Evolutionary conservation across 2,329 filamentous ascomycete genomes (phyloP).

Genomic region (Aspergillus sp.): DNA sequence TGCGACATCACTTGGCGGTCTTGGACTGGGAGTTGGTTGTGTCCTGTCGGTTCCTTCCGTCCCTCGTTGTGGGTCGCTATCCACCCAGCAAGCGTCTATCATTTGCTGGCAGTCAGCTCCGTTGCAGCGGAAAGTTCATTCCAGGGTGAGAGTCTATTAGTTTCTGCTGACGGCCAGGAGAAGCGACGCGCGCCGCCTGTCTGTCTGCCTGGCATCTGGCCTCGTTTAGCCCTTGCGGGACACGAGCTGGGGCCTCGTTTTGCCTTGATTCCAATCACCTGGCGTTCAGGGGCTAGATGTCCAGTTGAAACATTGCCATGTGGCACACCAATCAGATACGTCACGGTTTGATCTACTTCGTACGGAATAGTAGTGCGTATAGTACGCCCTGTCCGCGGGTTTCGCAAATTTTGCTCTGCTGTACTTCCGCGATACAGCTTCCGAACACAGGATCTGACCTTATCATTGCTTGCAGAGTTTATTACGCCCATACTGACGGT

Average conservation of each 20-base stretch:
- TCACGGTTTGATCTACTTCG: not conserved
- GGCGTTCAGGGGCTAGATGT: not conserved
- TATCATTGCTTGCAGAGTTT: too few species aligned
- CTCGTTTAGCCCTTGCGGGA: not conserved
- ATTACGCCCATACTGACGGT: too few species aligned
- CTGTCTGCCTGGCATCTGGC: too few species aligned
- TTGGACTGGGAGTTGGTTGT: not conserved
- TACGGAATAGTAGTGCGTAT: too few species aligned
- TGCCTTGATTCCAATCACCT: not conserved
- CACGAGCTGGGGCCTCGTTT: too few species aligned
- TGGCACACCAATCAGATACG: not conserved
- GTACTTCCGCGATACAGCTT: too few species aligned
- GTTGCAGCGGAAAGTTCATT: constrained; percentile 10
- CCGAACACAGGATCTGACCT: too few species aligned
- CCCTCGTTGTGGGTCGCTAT: constrained; percentile 3
- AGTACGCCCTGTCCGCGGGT: too few species aligned
- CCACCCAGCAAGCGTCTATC: not conserved
- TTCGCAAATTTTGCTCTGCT: too few species aligned
- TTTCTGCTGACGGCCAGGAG: not conserved
- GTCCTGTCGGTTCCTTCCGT: not conserved
- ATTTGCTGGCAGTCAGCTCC: constrained; percentile 17
- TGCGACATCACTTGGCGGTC: too few species aligned
- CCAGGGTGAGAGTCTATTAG: constrained; percentile 10
- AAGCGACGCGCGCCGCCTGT: too few species aligned
- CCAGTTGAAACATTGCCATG: not conserved